phyloP scores from a whole-genome alignment of 495 filamentous ascomycete genomes.

The Parachaetomium inaequale region DNA sequence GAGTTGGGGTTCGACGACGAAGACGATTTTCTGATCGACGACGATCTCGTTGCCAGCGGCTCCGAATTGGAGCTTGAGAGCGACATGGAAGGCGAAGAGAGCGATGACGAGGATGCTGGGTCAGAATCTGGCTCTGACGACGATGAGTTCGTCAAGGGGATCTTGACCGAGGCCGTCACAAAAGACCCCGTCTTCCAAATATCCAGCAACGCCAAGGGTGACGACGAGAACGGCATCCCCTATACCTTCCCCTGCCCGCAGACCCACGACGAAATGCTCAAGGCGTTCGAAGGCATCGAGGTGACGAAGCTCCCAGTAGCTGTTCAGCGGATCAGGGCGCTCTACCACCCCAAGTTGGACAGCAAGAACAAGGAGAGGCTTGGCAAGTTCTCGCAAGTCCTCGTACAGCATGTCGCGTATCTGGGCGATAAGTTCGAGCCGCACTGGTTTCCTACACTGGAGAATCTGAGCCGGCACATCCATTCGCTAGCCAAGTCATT shows the following conservation, averaged over 20 bases:
- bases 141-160: constrained; percentile 64
- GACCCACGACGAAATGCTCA: constrained; percentile 67
- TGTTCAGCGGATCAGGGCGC: constrained; percentile 80
- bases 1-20: constrained; percentile 75
- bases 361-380: constrained; percentile 82
- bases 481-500: constrained; percentile 77
- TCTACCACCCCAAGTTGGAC: constrained; percentile 84
- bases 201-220: constrained; percentile 26
- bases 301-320: constrained; percentile 66
- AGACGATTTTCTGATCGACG: constrained; percentile 87
- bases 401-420: constrained; percentile 75
- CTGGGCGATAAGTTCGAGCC: constrained; percentile 49
- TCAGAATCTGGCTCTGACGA: constrained; percentile 39
- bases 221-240: constrained; percentile 55
- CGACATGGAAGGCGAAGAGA: constrained; percentile 52
- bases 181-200: constrained; percentile 44
- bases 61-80: constrained; percentile 59
- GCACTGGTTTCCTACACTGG: constrained; percentile 38
- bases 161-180: constrained; percentile 52
- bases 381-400: constrained; percentile 63
- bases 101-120: constrained; percentile 37
- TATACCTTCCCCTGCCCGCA: constrained; percentile 83
- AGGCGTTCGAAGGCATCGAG: constrained; percentile 56
- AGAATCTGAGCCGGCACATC: constrained; percentile 41
- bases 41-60: constrained; percentile 70